phyloP scores from a whole-genome alignment of 148 eudicot species.

The Chenopodium quinoa region DNA sequence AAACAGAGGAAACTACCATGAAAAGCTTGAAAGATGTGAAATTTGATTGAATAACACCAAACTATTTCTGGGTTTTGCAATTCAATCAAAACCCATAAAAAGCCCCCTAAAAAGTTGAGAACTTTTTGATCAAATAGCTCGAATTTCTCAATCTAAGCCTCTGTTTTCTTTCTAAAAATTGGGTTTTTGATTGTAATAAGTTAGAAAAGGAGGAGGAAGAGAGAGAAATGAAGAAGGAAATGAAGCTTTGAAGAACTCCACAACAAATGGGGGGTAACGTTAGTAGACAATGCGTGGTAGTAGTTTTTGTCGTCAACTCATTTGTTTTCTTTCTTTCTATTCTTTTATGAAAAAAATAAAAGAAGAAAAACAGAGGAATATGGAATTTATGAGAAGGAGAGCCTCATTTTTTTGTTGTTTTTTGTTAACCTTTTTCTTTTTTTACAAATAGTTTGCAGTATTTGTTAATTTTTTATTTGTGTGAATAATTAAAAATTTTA shows the following conservation, averaged over 20 bases:
- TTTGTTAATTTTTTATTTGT: background rate
- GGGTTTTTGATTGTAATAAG: background rate
- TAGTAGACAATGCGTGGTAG: constrained; percentile 55
- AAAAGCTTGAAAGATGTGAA: constrained; percentile 10
- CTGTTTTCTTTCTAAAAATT: constrained; percentile 7
- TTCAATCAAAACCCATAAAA: constrained; percentile 55
- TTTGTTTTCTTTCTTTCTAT: constrained; percentile 29
- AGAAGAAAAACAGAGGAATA: constrained; percentile 44
- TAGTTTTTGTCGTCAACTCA: constrained; percentile 56
- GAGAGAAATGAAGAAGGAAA: constrained; percentile 6
- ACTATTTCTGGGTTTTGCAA: constrained; percentile 43
- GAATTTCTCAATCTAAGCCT: background rate
- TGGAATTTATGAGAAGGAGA: constrained; percentile 68
- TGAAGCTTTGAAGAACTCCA: constrained; percentile 33
- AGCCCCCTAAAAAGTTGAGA: constrained; percentile 25
- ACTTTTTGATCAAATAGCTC: background rate
- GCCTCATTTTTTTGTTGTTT: constrained; percentile 27
- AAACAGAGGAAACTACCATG: constrained; percentile 31
- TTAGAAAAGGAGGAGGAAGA: background rate
- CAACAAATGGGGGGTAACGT: constrained; percentile 23
- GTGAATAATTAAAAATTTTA: no score
- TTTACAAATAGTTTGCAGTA: background rate
- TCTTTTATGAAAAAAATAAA: background rate
- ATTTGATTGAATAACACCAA: constrained; percentile 22
- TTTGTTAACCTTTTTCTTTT: constrained; percentile 4